Base-by-base conservation (phyloP, 441 rosid genomes). In the Populus hybrid region DNA sequence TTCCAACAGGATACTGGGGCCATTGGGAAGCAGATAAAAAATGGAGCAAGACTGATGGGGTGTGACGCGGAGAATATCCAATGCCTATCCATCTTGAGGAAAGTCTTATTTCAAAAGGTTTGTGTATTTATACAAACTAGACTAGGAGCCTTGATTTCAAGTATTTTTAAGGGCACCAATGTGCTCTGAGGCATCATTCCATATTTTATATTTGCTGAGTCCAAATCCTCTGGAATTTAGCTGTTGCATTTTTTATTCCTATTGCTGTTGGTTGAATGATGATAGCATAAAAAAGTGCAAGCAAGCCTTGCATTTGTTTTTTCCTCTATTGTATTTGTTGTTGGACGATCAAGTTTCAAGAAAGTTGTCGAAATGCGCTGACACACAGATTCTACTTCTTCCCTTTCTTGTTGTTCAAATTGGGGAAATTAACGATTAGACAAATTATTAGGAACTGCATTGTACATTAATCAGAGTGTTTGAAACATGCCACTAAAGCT, bases 41-140 rank as follows among this genome's bases (percentile, higher is more conserved):
- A 95, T 64, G 99, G 98, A 76, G 97, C 94, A 77, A 89, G 98
- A 85, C 82, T 95, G 87, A 94, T 92, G 99, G 99, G 97, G 6
- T 97, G 99, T 68, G 99, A 97, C 68, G 82, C 88, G 63, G 97
- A 90, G 70, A 87, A 90, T 75, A 94, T 95, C 84, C 83, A 91
- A 68, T 95, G 99, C 97, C 98, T 64, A 90, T 95, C 80, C 95
- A 94, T 87, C 87, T 94, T 21, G 97, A 95, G 98, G 98, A 94
- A 87, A 79, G 53, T 73, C 23, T 76, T 66, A 31, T 35, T 36
- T 45, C 4, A 11, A 14, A 14, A 28, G 14, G 21, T 68, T 74
- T 65, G 21, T 79, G 38, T 21, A 72, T 75, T 45, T 70, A 6
- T 26, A 29, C 40, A 6, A 11, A 40, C 53, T 29, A 18, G 61